phyloP scores from a whole-genome alignment of 768 basidiomycete genomes.

The Lactarius evosmus region DNA sequence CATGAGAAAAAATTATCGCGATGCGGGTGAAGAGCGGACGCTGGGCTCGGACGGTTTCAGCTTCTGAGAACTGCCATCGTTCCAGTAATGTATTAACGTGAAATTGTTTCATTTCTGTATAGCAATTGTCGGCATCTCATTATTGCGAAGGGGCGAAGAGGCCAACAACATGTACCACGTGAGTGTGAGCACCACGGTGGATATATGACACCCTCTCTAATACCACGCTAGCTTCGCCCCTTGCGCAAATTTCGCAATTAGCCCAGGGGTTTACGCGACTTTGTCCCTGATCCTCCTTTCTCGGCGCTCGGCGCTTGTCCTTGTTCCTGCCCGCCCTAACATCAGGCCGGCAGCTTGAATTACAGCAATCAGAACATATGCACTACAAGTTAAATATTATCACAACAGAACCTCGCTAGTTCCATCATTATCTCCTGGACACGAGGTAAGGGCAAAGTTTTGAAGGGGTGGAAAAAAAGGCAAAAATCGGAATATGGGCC shows the following conservation, averaged over 20 bases:
- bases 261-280: background rate
- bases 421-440: too few species aligned
- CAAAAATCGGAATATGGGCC: background rate
- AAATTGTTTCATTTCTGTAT: background rate
- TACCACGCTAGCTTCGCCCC: background rate
- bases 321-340: slow-evolving; percentile 6
- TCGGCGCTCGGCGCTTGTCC: background rate
- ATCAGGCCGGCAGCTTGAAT: background rate
- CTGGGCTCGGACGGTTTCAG: background rate
- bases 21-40: slow-evolving; percentile 23
- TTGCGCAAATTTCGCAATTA: background rate
- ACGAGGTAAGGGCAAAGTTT: too few species aligned
- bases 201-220: too few species aligned
- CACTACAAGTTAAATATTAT: background rate
- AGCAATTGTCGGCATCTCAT: background rate
- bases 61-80: background rate
- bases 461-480: background rate
- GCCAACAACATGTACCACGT: background rate
- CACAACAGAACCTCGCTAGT: background rate
- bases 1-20: slow-evolving; percentile 10
- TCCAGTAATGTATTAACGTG: background rate
- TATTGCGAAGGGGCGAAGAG: background rate
- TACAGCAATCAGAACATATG: background rate
- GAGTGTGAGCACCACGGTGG: too few species aligned
- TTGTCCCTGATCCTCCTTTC: slow-evolving; percentile 9